Conservation (phyloP, 1,284 basidiomycete species). For the Wolfiporia cocos region DNA sequence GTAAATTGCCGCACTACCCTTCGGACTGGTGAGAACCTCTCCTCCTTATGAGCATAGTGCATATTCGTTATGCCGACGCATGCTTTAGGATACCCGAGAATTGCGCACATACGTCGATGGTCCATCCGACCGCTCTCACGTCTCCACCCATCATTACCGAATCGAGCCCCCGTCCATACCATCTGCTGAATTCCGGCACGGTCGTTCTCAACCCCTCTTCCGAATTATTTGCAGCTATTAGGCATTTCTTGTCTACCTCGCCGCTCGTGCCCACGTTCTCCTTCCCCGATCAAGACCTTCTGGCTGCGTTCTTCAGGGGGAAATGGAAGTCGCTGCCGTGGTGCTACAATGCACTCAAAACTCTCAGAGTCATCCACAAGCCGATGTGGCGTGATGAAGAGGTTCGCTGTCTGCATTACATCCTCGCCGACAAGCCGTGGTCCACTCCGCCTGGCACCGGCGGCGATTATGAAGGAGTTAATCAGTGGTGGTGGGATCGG, state of each 20-base stretch:
- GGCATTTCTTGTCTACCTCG: conserved; percentile 60
- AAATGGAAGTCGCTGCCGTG: conserved; percentile 73
- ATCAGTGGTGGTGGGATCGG: conserved; percentile 76
- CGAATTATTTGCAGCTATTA: conserved; percentile 44
- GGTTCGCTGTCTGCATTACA: conserved; percentile 72
- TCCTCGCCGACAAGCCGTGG: conserved; percentile 77
- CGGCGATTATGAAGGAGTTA: conserved; percentile 40
- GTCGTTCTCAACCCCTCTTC: conserved; percentile 82
- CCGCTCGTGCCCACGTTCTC: conserved; percentile 64
- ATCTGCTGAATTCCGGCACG: conserved; percentile 84
- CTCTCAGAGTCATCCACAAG: conserved; percentile 62
- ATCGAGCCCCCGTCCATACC: conserved; percentile 63
- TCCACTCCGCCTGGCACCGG: conserved; percentile 30
- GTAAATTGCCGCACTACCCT: conserved; percentile 80
- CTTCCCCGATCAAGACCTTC: conserved; percentile 93
- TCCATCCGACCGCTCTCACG: conserved; percentile 42
- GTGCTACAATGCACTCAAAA: conserved; percentile 86
- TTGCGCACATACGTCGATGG: conserved; percentile 73
- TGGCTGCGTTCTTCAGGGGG: conserved; percentile 75
- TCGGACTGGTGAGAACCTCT: conserved; percentile 66
- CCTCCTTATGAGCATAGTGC: no score
- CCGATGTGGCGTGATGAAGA: conserved; percentile 75
- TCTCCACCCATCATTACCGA: conserved; percentile 41
- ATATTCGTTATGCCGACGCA: conserved; percentile 4
- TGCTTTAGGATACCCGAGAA: conserved; percentile 78